Conservation (phyloP, 257 asterid genomes). For the Nicotiana otophora region DNA sequence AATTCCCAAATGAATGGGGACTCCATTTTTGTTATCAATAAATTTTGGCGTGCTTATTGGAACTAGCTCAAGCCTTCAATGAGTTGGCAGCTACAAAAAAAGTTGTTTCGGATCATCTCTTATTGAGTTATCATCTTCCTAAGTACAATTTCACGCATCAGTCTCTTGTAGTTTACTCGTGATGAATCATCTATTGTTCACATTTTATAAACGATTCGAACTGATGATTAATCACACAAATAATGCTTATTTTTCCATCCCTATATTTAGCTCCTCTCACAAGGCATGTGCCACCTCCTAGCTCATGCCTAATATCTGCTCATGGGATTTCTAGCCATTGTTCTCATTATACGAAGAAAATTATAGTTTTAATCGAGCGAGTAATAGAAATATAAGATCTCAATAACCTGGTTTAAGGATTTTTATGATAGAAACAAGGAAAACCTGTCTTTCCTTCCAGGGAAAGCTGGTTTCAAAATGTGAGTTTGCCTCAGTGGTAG, state of each 20-base stretch:
- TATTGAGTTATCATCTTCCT: neutral
- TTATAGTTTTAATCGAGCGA: neutral
- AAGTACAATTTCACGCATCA: neutral
- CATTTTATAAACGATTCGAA: slow-evolving; percentile 1
- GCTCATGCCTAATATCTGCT: neutral
- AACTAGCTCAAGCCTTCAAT: slow-evolving; percentile 17
- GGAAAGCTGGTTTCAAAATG: too few species aligned
- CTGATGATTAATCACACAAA: neutral
- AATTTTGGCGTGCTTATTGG: slow-evolving; percentile 21
- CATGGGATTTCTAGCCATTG: neutral
- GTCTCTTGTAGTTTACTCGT: neutral
- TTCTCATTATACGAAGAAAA: neutral
- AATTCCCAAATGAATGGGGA: slow-evolving; percentile 20
- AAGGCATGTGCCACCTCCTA: neutral
- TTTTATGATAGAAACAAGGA: too few species aligned
- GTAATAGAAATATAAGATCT: neutral
- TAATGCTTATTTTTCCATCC: neutral
- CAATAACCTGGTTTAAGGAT: neutral
- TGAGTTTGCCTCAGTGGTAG: neutral
- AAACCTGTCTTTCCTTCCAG: neutral
- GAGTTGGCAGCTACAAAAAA: neutral
- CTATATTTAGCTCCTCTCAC: neutral
- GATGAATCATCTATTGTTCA: neutral
- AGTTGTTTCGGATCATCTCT: neutral
- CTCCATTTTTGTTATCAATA: slow-evolving; percentile 25